These are phyloP conservation scores for Acer negundo DNA, from an alignment of 345 rosid species.

Conservation along the genomic window DNA sequence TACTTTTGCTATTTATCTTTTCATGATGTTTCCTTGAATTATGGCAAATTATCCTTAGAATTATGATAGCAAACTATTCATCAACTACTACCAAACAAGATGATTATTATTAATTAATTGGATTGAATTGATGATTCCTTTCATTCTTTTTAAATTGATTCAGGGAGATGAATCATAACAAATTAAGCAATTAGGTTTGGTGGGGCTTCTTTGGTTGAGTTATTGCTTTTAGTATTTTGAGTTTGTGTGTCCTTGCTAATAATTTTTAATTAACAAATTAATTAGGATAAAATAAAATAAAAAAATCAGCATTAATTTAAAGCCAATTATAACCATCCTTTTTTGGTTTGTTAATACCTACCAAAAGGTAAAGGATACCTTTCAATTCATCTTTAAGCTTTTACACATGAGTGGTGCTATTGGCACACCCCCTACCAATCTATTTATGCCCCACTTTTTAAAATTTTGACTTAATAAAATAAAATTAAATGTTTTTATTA, in stretches of 20 bases:
- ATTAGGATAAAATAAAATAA: not conserved
- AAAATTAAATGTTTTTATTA: no score
- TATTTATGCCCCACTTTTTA: no score
- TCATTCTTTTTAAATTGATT: constrained; percentile 10
- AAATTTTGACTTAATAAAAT: no score
- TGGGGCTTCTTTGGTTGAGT: constrained; percentile 18
- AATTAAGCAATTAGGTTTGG: constrained; percentile 4
- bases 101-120: constrained; percentile 12
- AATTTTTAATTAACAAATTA: not conserved
- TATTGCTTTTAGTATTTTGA: not conserved
- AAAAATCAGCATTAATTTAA: not conserved
- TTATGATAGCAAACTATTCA: constrained; percentile 20
- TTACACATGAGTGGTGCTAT: no score
- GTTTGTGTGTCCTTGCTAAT: not conserved
- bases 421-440: no score
- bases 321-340: not conserved
- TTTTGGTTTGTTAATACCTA: not conserved
- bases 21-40: constrained; percentile 26
- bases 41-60: constrained; percentile 29
- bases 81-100: constrained; percentile 29
- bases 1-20: constrained; percentile 15
- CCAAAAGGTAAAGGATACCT: not conserved
- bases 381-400: not conserved
- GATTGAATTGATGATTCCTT: constrained; percentile 2
- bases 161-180: constrained; percentile 1